Evolutionary conservation across 257 asterid genomes (phyloP).

Genomic region (Eucommia ulmoides): DNA sequence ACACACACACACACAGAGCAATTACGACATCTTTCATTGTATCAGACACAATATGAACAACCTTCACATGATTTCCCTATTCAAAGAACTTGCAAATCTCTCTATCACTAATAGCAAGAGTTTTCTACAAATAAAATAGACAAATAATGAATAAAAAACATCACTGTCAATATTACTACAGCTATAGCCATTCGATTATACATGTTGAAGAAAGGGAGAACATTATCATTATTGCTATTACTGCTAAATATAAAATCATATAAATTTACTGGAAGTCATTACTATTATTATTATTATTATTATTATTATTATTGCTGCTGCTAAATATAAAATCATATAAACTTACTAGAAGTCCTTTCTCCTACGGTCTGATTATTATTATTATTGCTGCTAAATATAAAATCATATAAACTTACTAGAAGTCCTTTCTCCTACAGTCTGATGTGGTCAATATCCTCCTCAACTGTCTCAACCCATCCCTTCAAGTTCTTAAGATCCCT

Average conservation of each 20-base stretch:
- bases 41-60: conserved; percentile 85
- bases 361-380: no score
- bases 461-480: conserved; percentile 92
- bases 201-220: not conserved
- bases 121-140: conserved; percentile 38
- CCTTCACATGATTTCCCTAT: conserved; percentile 92
- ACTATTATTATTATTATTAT: no score
- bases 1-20: conserved; percentile 1
- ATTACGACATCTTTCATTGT: conserved; percentile 92
- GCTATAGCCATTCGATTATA: not conserved
- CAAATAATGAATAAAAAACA: not conserved
- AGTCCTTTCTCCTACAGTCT: conserved; percentile 75
- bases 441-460: conserved; percentile 89
- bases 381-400: not conserved
- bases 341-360: no score
- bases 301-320: no score
- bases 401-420: conserved; percentile 24
- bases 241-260: no score
- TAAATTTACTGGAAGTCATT: no score
- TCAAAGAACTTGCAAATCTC: conserved; percentile 95
- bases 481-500: conserved; percentile 86
- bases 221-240: not conserved
- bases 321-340: no score
- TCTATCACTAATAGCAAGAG: conserved; percentile 72
- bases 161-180: no score